Evolutionary conservation across 2,329 filamentous ascomycete species (phyloP), one percentile per base, ranked within the genome.

Genomic region (Diaporthe sp.): DNA sequence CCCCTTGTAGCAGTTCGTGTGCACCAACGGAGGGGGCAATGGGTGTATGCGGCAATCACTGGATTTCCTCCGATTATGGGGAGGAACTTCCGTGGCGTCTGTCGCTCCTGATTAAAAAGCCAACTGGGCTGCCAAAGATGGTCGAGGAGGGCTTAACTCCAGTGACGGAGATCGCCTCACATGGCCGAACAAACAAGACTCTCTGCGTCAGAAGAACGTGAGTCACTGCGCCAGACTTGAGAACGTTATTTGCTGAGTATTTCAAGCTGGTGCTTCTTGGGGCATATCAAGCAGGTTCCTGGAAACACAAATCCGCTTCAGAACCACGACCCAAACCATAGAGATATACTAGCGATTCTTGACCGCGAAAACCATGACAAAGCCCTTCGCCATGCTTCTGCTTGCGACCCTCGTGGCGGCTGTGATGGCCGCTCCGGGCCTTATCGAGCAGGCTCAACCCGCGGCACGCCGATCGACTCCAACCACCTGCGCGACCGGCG

Each of bases 401-500:
- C 49, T 76, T 28, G 20, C 44, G 57, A 22, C 39, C 34, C 15
- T 74, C 10, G 61, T 71, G 1, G 37, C 57, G 4, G 73, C 34
- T 20, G 68, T 44, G 5, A 55, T 51, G 57, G 71, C 72, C 39
- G 51, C 68, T 17, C 67, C 71, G 10, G 47, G 20, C 10, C 20
- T 34, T 1, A 13, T 25, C 34, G 34, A 61, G 44, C 58, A 63
- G 34, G 25, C 34, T 12, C 31, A 34, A 1, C 28, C 34, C 71
- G 47, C 28, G 15, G 37, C 22, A 3, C 37, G 5, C 25, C 60
- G 42, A 22, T 67, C 44, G 22, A 65, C 61, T 20, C 57, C 51
- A 15, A 63, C 76, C n/a, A 44, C 74, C 39, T 77, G 76, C 68
- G 68, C 73, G 31, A 4, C 60, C 10, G 72, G 74, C 55, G n/a